Conservation (phyloP, 805 yeast species). For the Saturnispora ahearnii region DNA sequence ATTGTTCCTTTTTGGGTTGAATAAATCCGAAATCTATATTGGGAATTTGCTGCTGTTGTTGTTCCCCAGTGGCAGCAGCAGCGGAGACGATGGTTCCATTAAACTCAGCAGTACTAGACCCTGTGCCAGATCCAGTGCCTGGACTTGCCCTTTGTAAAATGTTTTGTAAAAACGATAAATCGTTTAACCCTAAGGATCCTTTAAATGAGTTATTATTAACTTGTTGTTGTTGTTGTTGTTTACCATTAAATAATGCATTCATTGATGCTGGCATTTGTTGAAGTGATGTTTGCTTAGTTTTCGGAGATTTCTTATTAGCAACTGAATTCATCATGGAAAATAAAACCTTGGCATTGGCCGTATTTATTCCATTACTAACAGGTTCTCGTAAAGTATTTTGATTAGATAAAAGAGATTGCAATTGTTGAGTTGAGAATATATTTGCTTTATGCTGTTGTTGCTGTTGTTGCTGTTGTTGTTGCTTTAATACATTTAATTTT, state of each 20-base stretch:
- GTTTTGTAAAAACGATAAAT: constrained; percentile 14
- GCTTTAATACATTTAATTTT: constrained; percentile 20
- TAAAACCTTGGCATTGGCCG: constrained; percentile 17
- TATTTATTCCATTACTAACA: constrained; percentile 5
- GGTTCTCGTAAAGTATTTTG: background rate
- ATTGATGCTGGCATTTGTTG: background rate
- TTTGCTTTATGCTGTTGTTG: constrained; percentile 14
- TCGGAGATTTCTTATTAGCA: constrained; percentile 9
- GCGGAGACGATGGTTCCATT: background rate
- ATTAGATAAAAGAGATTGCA: constrained; percentile 11
- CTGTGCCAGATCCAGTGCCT: too few relatives aligned
- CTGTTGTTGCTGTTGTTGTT: constrained; percentile 17
- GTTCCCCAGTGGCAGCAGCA: background rate
- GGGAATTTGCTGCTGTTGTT: constrained; percentile 13
- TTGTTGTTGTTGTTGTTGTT: background rate
- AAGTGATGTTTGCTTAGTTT: background rate
- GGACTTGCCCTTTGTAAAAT: constrained; percentile 13
- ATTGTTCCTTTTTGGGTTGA: constrained; percentile 14
- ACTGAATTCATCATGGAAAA: constrained; percentile 20
- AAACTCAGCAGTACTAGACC: background rate
- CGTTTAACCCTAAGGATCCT: constrained; percentile 14
- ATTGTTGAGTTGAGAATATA: constrained; percentile 13
- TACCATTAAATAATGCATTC: constrained; percentile 3
- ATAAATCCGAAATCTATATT: constrained; percentile 17
- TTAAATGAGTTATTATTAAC: background rate